Conservation (phyloP, 2,329 filamentous ascomycete species). For the Sclerotinia nivalis region DNA sequence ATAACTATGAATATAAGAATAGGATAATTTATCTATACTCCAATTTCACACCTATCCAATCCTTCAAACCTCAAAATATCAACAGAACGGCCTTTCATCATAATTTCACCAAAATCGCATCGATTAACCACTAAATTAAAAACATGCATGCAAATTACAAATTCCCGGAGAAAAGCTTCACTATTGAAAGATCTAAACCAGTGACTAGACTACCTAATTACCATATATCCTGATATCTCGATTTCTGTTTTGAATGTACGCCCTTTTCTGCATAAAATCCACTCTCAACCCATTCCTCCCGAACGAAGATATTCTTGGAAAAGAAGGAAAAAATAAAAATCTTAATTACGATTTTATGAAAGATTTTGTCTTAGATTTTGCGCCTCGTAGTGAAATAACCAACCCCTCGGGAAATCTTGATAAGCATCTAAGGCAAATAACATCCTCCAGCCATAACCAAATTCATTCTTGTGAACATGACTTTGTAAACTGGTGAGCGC, state of each 20-base stretch:
- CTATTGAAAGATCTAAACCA: neutral
- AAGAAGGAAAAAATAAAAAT: neutral
- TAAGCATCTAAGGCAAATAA: slow-evolving; percentile 44
- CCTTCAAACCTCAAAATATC: neutral
- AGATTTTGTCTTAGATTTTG: neutral
- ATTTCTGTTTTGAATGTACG: neutral
- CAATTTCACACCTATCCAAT: too few relatives aligned
- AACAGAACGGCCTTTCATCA: neutral
- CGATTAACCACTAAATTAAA: neutral
- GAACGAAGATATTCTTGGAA: neutral
- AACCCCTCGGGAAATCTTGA: too few relatives aligned
- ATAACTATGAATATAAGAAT: too few relatives aligned
- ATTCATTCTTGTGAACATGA: slow-evolving; percentile 94
- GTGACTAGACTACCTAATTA: neutral
- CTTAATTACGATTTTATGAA: neutral
- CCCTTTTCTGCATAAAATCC: neutral
- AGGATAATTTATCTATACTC: neutral
- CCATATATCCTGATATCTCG: neutral
- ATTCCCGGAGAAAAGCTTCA: neutral
- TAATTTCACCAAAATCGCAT: neutral
- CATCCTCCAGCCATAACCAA: slow-evolving; percentile 82
- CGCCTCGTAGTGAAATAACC: neutral
- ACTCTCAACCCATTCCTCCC: neutral
- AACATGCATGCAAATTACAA: neutral
- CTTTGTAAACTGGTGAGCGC: slow-evolving; percentile 91